Percentiles rank a stretch among this genome's conserved stretches.
Evolutionary conservation across 148 eudicot genomes (phyloP).

Genomic region (Persicaria maculosa): DNA sequence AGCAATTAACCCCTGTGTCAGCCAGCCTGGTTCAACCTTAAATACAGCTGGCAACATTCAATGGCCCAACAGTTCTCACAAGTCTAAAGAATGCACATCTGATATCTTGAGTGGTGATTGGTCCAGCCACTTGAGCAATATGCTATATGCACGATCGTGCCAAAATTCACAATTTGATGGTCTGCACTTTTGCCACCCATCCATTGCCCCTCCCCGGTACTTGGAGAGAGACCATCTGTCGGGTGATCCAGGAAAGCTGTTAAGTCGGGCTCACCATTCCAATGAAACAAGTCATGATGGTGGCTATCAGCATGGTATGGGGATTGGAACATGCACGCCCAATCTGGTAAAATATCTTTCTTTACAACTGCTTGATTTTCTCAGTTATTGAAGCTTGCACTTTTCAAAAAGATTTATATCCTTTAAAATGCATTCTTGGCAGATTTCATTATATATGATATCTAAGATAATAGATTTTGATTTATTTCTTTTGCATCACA

Average conservation of each 20-base stretch:
- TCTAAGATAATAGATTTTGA: not conserved
- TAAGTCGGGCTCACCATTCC: constrained; percentile 25
- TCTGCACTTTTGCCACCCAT: constrained; percentile 38
- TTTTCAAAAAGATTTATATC: not conserved
- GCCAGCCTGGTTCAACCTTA: constrained; percentile 31
- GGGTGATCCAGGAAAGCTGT: constrained; percentile 71
- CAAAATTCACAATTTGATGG: constrained; percentile 37
- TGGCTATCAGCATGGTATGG: constrained; percentile 43
- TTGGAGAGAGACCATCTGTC: constrained; percentile 58
- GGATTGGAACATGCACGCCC: constrained; percentile 85
- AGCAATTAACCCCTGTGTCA: constrained; percentile 25
- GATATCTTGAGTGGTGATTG: constrained; percentile 77
- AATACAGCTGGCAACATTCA: constrained; percentile 26
- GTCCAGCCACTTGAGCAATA: constrained; percentile 73
- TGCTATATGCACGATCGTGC: constrained; percentile 69
- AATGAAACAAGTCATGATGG: constrained; percentile 38
- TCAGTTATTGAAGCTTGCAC: not conserved
- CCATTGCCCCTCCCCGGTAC: constrained; percentile 53
- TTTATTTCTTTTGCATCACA: not conserved
- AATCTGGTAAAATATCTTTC: constrained; percentile 49
- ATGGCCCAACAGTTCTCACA: constrained; percentile 27
- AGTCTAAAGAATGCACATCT: constrained; percentile 25
- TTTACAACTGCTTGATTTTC: not conserved
- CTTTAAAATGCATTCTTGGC: not conserved
- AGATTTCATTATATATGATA: not conserved